These are phyloP conservation scores for Mycena belliarum DNA, from an alignment of 768 basidiomycete genomes.

Conservation along the genomic window DNA sequence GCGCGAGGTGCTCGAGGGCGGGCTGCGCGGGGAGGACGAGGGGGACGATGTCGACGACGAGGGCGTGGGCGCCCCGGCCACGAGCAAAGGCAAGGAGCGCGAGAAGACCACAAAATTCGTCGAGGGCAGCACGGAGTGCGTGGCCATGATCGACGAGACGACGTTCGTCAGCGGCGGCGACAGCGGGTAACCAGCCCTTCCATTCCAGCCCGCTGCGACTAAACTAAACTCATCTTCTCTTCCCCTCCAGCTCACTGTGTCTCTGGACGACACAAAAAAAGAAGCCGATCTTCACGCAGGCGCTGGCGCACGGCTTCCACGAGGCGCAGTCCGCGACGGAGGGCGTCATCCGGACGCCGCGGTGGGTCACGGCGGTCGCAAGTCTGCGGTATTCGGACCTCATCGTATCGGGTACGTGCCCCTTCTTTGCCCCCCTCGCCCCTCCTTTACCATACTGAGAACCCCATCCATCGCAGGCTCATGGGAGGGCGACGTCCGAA, in stretches of 20 bases:
- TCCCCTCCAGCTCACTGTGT: slow-evolving; percentile 71
- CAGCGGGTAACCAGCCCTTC: slow-evolving; percentile 68
- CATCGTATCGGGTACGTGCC: slow-evolving; percentile 77
- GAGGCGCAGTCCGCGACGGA: slow-evolving; percentile 71
- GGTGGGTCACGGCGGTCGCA: slow-evolving; percentile 90
- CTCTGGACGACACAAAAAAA: slow-evolving; percentile 93
- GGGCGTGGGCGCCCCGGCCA: slow-evolving; percentile 22
- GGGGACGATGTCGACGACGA: slow-evolving; percentile 40
- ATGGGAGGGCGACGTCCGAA: slow-evolving; percentile 85
- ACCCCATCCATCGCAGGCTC: slow-evolving; percentile 66
- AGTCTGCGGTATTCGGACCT: slow-evolving; percentile 86
- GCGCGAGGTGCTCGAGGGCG: slow-evolving; percentile 80
- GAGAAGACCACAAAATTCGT: slow-evolving; percentile 55
- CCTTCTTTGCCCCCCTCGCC: background rate
- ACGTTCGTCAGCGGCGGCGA: slow-evolving; percentile 94
- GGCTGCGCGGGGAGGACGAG: slow-evolving; percentile 60
- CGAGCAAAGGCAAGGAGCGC: slow-evolving; percentile 36
- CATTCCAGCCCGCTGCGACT: background rate
- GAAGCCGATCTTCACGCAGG: slow-evolving; percentile 87
- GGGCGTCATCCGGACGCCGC: slow-evolving; percentile 71
- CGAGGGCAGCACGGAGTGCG: slow-evolving; percentile 90
- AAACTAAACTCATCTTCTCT: background rate
- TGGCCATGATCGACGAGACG: slow-evolving; percentile 93
- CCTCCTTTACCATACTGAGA: background rate
- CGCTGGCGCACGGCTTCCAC: slow-evolving; percentile 85